phyloP scores from a whole-genome alignment of 305 asterid species.

The Fraxinus baroniana region DNA sequence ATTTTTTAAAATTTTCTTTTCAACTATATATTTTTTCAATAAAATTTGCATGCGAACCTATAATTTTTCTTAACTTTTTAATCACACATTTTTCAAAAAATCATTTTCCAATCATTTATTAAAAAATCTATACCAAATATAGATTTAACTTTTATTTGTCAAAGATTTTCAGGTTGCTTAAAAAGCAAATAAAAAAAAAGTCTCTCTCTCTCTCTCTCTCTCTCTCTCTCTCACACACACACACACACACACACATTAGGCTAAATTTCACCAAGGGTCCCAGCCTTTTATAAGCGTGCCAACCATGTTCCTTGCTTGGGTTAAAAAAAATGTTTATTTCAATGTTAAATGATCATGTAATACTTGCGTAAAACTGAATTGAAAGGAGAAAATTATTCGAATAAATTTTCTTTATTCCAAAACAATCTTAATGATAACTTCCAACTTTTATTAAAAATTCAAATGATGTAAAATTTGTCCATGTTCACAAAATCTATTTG shows the following conservation, averaged over 20 bases:
- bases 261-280: not conserved
- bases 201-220: not conserved
- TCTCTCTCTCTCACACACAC: not conserved
- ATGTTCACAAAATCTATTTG: not conserved
- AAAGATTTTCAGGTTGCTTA: not conserved
- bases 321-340: not conserved
- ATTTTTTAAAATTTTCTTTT: too few species aligned
- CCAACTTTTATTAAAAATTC: not conserved
- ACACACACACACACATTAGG: not conserved
- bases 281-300: not conserved
- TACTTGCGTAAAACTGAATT: not conserved
- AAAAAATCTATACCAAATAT: not conserved
- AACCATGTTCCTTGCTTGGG: not conserved
- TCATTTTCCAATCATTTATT: not conserved
- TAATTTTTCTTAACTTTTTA: not conserved
- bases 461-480: not conserved
- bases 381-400: not conserved
- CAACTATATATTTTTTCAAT: too few species aligned
- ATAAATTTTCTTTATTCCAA: not conserved
- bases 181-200: not conserved
- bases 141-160: not conserved
- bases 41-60: not conserved
- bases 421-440: not conserved
- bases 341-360: not conserved
- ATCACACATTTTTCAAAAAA: not conserved